Conservation (phyloP, 441 rosid genomes). For the Hura crepitans region DNA sequence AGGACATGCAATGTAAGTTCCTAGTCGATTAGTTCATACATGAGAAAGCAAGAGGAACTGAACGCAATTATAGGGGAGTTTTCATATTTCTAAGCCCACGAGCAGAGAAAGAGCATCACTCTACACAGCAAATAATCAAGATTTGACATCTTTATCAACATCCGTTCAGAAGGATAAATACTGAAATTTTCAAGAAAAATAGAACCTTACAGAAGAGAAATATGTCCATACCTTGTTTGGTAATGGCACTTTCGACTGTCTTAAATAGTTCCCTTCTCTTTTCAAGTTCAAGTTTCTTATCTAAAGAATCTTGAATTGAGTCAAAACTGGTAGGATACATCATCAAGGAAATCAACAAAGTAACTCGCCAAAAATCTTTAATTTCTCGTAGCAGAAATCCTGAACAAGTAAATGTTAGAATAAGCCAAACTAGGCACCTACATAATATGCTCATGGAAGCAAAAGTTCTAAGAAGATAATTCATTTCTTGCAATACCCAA, state of each 20-base stretch:
- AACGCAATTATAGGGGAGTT: not conserved
- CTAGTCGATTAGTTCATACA: too few species aligned
- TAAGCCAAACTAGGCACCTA: not conserved
- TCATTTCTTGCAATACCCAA: not conserved
- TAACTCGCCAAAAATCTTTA: conserved; percentile 81
- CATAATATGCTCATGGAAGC: not conserved
- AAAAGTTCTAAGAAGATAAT: not conserved
- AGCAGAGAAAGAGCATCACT: not conserved
- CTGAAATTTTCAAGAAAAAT: not conserved
- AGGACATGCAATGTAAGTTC: not conserved
- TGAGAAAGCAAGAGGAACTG: too few species aligned
- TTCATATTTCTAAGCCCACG: not conserved
- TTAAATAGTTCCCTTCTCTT: conserved; percentile 48
- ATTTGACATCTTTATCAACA: not conserved
- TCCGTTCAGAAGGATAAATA: not conserved
- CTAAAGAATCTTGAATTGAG: conserved; percentile 36
- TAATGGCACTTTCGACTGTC: conserved; percentile 51
- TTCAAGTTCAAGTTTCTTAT: conserved; percentile 41
- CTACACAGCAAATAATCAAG: not conserved
- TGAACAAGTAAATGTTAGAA: conserved; percentile 27
- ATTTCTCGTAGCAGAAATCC: conserved; percentile 77
- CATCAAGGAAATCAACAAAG: conserved; percentile 63
- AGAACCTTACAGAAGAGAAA: not conserved
- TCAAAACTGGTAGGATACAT: conserved; percentile 38
- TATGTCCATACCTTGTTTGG: conserved; percentile 45